Evolutionary conservation across 2,329 filamentous ascomycete species (phyloP).

Genomic region (Exophiala dermatitidis): DNA sequence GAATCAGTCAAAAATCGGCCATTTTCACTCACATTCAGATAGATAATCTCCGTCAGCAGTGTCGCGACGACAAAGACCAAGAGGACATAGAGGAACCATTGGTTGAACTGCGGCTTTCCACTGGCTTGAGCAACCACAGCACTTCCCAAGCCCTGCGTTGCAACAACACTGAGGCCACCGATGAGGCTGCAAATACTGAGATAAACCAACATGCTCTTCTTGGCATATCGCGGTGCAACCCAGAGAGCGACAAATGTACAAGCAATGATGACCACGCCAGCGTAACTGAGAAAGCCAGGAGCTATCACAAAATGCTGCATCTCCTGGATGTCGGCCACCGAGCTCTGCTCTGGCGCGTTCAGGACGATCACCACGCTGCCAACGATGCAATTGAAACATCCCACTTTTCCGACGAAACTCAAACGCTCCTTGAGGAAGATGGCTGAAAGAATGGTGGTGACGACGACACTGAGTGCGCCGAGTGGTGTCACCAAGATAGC

Average conservation of each 20-base stretch:
- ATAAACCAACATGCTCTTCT: constrained; percentile 96
- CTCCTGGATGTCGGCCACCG: constrained; percentile 79
- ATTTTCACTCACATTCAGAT: constrained; percentile 68
- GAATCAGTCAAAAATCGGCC: not conserved
- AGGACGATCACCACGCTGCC: constrained; percentile 90
- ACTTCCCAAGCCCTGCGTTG: constrained; percentile 84
- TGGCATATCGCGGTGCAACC: constrained; percentile 80
- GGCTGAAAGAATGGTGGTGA: constrained; percentile 82
- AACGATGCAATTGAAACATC: constrained; percentile 90
- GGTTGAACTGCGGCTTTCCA: constrained; percentile 82
- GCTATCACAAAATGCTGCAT: constrained; percentile 83
- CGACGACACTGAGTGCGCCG: constrained; percentile 83
- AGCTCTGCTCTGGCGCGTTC: constrained; percentile 81
- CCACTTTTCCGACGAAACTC: constrained; percentile 91
- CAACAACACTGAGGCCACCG: constrained; percentile 87
- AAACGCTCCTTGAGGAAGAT: constrained; percentile 94
- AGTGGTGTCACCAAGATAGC: constrained; percentile 91
- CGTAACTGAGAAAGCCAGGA: constrained; percentile 78
- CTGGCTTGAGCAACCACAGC: constrained; percentile 81
- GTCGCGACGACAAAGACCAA: constrained; percentile 87
- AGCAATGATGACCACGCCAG: constrained; percentile 72
- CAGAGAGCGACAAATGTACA: constrained; percentile 67
- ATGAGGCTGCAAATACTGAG: constrained; percentile 93
- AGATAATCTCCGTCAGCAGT: constrained; percentile 87
- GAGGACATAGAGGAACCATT: constrained; percentile 93